These are phyloP conservation scores for Tremella fuciformis DNA, from an alignment of 768 basidiomycete genomes.

Conservation along the genomic window DNA sequence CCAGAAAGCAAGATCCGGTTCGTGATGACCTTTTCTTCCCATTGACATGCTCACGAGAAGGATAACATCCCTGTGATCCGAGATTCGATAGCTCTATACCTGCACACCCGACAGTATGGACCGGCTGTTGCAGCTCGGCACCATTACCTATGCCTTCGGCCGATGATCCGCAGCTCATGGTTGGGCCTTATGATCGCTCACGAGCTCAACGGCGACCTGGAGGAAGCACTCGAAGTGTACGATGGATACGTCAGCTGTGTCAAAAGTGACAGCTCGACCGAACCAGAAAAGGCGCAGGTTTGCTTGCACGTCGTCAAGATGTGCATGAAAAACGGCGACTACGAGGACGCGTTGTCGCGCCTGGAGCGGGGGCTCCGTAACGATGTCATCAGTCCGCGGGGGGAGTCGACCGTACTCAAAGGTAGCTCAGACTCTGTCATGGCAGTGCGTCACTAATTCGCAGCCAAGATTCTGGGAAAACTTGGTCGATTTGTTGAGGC, in stretches of 20 bases:
- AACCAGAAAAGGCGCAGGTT: constrained; percentile 46
- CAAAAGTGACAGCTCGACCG: constrained; percentile 59
- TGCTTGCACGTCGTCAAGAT: constrained; percentile 40
- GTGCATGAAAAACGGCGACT: constrained; percentile 41
- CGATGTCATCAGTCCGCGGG: constrained; percentile 42
- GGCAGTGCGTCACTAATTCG: constrained; percentile 13
- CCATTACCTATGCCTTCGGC: constrained; percentile 72
- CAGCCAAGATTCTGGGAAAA: constrained; percentile 76
- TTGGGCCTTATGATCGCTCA: constrained; percentile 81
- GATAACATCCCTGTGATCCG: constrained; percentile 91
- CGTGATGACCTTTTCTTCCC: constrained; percentile 27
- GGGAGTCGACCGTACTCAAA: constrained; percentile 42
- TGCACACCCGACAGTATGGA: constrained; percentile 78
- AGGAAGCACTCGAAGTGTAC: constrained; percentile 68
- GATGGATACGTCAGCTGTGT: constrained; percentile 68
- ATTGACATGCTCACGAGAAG: constrained; percentile 53
- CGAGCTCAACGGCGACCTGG: constrained; percentile 71
- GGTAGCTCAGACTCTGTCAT: constrained; percentile 27
- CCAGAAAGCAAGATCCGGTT: constrained; percentile 84
- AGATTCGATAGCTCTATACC: constrained; percentile 82
- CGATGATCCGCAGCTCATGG: constrained; percentile 84
- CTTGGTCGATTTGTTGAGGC: constrained; percentile 65
- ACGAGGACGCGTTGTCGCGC: constrained; percentile 41
- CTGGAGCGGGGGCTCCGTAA: constrained; percentile 37
- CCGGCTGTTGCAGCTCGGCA: constrained; percentile 76